Base-by-base conservation (phyloP, 1,284 basidiomycete genomes). In the Mycosarcoma mackinlayi region DNA sequence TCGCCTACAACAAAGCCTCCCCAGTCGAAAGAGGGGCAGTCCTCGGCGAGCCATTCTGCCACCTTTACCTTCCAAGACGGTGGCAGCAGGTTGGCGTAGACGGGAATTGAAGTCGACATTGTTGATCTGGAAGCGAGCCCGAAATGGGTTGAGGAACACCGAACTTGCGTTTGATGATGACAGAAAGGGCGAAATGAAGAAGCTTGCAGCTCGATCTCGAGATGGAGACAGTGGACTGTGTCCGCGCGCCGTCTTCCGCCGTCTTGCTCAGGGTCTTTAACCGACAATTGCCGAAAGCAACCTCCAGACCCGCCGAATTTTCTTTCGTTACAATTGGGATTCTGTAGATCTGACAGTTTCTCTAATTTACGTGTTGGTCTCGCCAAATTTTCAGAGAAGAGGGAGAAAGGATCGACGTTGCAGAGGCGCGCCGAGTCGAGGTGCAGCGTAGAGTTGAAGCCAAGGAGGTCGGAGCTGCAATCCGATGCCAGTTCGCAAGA, bases 1-100 rank as follows among this genome's bases (percentile, higher is more conserved):
- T 98, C 94, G 18, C 96, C 96, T 13, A 98, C 96, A 31, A 98
- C 94, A 81, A 92, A 98, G 3, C 96, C 96, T 33, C 92, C 95
- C 82, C 93, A 98, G 84, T 99, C 95, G 78, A 98, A 97, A 1
- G 92, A 94, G 2, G 95, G 96, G 0, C 91, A 92, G 83, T 98
- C 95, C 84, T 98, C 95, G 14, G 88, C 88, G 18, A 96, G 88
- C 96, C 95, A 98, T 16, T 84, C 85, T 2, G 87, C 85, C 50
- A 98, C 88, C 73, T 92, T 89, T 1, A 87, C 78, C 82, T 91
- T 94, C 76, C 77, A 80, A 7, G 75, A 74, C 3, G 78, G 78
- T 1, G 78, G 80, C 3, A 80, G 70, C 10, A 81, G 72, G 49
- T 76, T 65, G 16, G 69, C 61, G 33, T 71, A 80, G 14, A 58